These are phyloP conservation scores for Niebla homalea DNA, from an alignment of 495 filamentous ascomycete genomes.

Conservation along the genomic window DNA sequence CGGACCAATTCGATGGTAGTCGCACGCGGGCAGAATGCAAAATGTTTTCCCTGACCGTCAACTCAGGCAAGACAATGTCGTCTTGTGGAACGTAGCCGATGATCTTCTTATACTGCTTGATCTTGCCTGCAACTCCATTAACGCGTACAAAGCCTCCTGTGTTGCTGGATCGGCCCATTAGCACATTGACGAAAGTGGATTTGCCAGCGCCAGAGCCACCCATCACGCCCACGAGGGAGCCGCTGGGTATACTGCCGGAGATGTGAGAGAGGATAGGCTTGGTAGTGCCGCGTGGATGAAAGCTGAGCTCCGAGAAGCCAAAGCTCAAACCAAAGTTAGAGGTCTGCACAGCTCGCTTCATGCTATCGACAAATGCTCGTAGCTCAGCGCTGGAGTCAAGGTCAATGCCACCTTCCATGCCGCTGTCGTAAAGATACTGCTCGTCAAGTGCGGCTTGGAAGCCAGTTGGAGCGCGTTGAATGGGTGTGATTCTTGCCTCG, in stretches of 20 bases:
- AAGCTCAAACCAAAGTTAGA: slow-evolving; percentile 38
- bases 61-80: slow-evolving; percentile 34
- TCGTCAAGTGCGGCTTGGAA: slow-evolving; percentile 2
- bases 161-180: slow-evolving; percentile 35
- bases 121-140: slow-evolving; percentile 33
- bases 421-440: slow-evolving; percentile 12
- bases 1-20: slow-evolving; percentile 29
- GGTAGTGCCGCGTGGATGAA: slow-evolving; percentile 26
- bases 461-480: not conserved
- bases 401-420: slow-evolving; percentile 26
- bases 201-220: slow-evolving; percentile 38
- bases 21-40: slow-evolving; percentile 38
- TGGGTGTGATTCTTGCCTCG: slow-evolving; percentile 1
- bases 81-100: slow-evolving; percentile 44
- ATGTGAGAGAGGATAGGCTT: slow-evolving; percentile 36
- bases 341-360: slow-evolving; percentile 34
- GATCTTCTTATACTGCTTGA: slow-evolving; percentile 36
- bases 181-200: slow-evolving; percentile 39
- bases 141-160: slow-evolving; percentile 32
- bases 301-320: slow-evolving; percentile 31
- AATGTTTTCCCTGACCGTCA: slow-evolving; percentile 41
- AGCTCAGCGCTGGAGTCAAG: slow-evolving; percentile 19
- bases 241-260: slow-evolving; percentile 35
- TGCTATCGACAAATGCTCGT: slow-evolving; percentile 34
- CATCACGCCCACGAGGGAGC: slow-evolving; percentile 37